Evolutionary conservation across 805 yeast species (phyloP), one percentile per base, ranked within the genome.

Genomic region (Candida nemodendra): DNA sequence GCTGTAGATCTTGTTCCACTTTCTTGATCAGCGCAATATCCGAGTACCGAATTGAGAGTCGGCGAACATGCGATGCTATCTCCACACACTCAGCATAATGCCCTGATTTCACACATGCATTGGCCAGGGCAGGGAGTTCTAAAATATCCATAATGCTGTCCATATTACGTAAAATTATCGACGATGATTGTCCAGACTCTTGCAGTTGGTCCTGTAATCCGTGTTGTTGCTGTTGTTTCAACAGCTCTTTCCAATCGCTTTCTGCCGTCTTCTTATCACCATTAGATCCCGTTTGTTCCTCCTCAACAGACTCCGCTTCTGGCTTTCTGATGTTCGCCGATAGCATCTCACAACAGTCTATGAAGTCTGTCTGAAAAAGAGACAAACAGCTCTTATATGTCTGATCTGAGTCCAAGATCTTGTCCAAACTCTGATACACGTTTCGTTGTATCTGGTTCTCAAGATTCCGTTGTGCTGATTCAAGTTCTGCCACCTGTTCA

Each of bases 81-180:
- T 91, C 95, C 24, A 91, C 72, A 8, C 96, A 89, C 53, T 89
- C 95, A 23, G 88, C 84, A 56, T 90, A 93, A 53, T 84, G 85
- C 0, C 96, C 96, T 32, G 84, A 82, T 32, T 78, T 71, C 9
- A 90, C 86, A 61, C 97, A 87, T n/a, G 90, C 79, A 32, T 80
- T 73, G 23, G 91, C 80, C 32, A 91, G 59, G 2, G 95, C 73
- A 1, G 99, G 97, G 23, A 93, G 65, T 54, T 87, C 95, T 48
- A 91, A 66, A 8, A 90, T 72, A 51, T 86, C 95, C 43, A 83
- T 73, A 9, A 90, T 69, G 27, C 79, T 76, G 44, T 82, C 89
- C 53, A 88, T 73, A 48, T 84, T 81, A 32, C 72, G 71, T 28
- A 80, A 62, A 19, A 81, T 71, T 4, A 53, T 47, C 3, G 70